A percentile compares a stretch with the other conserved stretches of the same genome.
phyloP scores from a whole-genome alignment of 768 basidiomycete genomes.

The Lactarius vividus region DNA sequence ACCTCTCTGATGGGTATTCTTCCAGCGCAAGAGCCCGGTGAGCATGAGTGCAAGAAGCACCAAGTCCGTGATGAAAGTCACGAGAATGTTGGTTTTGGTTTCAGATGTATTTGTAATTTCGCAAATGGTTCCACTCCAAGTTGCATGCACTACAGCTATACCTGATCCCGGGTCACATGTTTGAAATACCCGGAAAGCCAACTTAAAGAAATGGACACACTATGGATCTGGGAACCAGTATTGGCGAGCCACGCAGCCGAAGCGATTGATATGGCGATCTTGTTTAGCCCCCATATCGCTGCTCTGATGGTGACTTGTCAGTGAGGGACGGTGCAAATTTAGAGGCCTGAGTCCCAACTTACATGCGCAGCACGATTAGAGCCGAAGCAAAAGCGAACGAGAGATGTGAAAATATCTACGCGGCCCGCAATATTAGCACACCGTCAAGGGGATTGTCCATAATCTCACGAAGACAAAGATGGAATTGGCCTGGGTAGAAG shows the following conservation, averaged over 20 bases:
- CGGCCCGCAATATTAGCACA: background rate
- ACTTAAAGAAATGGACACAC: background rate
- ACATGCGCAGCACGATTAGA: slow-evolving; percentile 23
- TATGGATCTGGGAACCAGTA: background rate
- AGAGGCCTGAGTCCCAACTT: background rate
- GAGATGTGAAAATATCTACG: slow-evolving; percentile 3
- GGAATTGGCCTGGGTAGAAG: background rate
- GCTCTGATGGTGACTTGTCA: background rate
- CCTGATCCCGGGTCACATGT: slow-evolving; percentile 1
- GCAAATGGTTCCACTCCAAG: background rate
- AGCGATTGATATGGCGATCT: background rate
- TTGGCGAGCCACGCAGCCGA: background rate
- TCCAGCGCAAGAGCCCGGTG: slow-evolving; percentile 11
- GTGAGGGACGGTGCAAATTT: background rate
- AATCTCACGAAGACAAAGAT: background rate
- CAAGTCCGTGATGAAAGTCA: slow-evolving; percentile 2
- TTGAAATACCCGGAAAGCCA: background rate
- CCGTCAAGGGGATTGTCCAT: background rate
- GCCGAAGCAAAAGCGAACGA: slow-evolving; percentile 13
- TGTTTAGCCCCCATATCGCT: slow-evolving; percentile 12
- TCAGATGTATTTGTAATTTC: background rate
- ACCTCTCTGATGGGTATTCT: background rate
- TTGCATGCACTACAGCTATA: background rate
- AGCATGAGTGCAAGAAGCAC: slow-evolving; percentile 9
- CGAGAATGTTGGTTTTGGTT: background rate